Evolutionary conservation across 495 filamentous ascomycete species (phyloP), one percentile per base, ranked within the genome.

Genomic region (Hypoxylon crocopeplum): DNA sequence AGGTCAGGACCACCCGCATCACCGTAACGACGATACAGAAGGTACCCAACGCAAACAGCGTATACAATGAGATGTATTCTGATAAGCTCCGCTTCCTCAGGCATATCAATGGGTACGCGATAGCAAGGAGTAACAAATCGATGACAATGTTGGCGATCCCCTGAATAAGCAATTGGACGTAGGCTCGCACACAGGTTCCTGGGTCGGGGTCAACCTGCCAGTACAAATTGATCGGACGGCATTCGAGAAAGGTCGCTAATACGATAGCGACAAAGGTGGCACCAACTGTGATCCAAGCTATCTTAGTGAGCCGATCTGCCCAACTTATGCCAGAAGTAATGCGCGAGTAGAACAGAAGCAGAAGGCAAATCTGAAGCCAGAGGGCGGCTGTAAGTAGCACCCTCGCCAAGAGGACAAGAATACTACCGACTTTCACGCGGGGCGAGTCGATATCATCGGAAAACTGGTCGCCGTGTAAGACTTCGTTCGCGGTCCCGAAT

Each of bases 341-440:
- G 12, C 70, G 69, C 5, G 69, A 64, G 45, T 77, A 77, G 40
- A 78, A 73, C 25, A 76, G 48, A 10, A 80, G 64, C 11, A 80
- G 64, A 6, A 80, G 67, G 20, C 62, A 58, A 11, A 78, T 75
- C 49, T 77, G 75, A n/a, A 77, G 47, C 77, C 77, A 80, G 2
- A 78, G 47, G 2, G 39, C 45, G 5, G 25, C 50, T 8, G 65
- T 61, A 15, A 68, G 45, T 1, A 68, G 39, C 0, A 55, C 58
- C 24, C 68, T 58, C 8, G 68, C 54, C 1, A 68, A 3, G 3
- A 70, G 48, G 15, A 68, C 55, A 10, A 70, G 41, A 7, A 65
- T 63, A 24, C 64, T 61, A 7, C 68, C 65, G 5, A 38, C 36
- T 34, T 50, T 63, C 15, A 68, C 7, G 12, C 38, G 34, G 10